These are phyloP conservation scores for Nelumbo lutea DNA, from an alignment of 164 flowering plant genomes.

Conservation along the genomic window DNA sequence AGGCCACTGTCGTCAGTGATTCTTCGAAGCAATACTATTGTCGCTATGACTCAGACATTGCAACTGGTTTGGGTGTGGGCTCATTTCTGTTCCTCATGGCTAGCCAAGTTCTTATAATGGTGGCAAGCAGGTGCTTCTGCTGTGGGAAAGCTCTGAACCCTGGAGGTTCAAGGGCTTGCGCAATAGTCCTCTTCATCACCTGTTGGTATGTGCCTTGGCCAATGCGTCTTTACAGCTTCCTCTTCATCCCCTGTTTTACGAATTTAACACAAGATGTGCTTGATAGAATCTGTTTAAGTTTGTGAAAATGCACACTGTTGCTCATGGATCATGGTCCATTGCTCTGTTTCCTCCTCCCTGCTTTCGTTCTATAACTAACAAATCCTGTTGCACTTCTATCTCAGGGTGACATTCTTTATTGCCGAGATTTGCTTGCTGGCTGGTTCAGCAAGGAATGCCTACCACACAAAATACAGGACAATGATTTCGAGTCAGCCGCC, in stretches of 20 bases:
- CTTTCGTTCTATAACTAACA: neutral
- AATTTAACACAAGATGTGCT: neutral
- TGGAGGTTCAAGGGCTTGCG: conserved; percentile 81
- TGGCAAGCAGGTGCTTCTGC: conserved; percentile 83
- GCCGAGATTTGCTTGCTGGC: conserved; percentile 84
- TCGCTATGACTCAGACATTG: conserved; percentile 74
- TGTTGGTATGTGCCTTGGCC: conserved; percentile 56
- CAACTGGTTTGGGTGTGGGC: conserved; percentile 79
- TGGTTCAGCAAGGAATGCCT: conserved; percentile 80
- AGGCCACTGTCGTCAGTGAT: conserved; percentile 48
- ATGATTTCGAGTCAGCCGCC: conserved; percentile 28
- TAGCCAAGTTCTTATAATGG: conserved; percentile 62
- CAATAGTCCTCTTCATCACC: conserved; percentile 65
- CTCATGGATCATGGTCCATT: neutral
- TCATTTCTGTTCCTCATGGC: conserved; percentile 67
- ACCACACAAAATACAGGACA: conserved; percentile 67
- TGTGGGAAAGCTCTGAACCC: conserved; percentile 77
- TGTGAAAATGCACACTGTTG: neutral
- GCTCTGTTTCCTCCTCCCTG: too few species aligned
- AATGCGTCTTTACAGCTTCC: neutral
- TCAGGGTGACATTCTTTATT: conserved; percentile 68
- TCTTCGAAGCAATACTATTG: conserved; percentile 44
- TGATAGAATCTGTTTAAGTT: neutral
- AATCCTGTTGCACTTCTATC: neutral
- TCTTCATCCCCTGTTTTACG: neutral